phyloP scores from a whole-genome alignment of 2,329 filamentous ascomycete genomes.

The Pezicula neosporulosa region DNA sequence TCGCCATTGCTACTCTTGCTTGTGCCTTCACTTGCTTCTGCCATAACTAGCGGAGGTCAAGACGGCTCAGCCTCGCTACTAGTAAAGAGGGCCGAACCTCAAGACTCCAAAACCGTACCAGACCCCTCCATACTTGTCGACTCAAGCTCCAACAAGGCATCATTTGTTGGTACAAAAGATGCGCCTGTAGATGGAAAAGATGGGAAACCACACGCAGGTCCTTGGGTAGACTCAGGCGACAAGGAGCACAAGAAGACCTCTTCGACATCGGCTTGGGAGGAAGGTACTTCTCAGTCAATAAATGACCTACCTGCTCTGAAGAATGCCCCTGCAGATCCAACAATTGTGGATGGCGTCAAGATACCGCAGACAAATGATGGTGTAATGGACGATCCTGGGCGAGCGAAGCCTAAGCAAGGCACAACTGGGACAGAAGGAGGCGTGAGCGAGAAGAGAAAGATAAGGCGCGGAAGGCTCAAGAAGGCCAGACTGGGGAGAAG shows the following conservation, averaged over 20 bases:
- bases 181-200: conserved; percentile 90
- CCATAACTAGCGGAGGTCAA: conserved; percentile 28
- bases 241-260: conserved; percentile 46
- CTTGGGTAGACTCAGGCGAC: conserved; percentile 60
- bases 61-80: conserved; percentile 18
- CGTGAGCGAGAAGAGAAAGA: conserved; percentile 85
- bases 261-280: conserved; percentile 20
- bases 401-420: conserved; percentile 73
- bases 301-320: conserved; percentile 32
- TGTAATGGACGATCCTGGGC: conserved; percentile 87
- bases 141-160: conserved; percentile 28
- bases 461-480: conserved; percentile 68
- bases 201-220: conserved; percentile 88
- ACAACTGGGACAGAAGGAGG: conserved; percentile 87
- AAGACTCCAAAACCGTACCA: conserved; percentile 13
- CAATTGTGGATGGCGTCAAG: conserved; percentile 54
- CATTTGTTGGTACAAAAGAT: conserved; percentile 61
- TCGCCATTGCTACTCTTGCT: conserved; percentile 59
- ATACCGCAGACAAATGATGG: conserved; percentile 68
- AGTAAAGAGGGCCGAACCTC: conserved; percentile 16
- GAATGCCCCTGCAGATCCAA: conserved; percentile 48
- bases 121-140: conserved; percentile 18
- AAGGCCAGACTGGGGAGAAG: conserved; percentile 62
- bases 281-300: conserved; percentile 35
- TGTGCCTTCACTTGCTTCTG: conserved; percentile 50